Percentiles rank a stretch among this genome's conserved stretches.
Evolutionary conservation across 78 protist species (phyloP).

Genomic region (slime mould (Dictyostelium discoideum)): dicty_2.7 NC_007090.3:3399001-3399500

Average conservation of each 20-base stretch:
- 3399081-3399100: conserved; percentile 32
- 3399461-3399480: not conserved
- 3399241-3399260: conserved; percentile 27
- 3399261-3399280: conserved; percentile 1
- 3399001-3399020: not conserved
- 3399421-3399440: not conserved
- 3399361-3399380: conserved; percentile 59
- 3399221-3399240: conserved; percentile 18
- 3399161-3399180: conserved; percentile 60
- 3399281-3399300: conserved; percentile 33
- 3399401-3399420: not conserved
- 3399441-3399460: not conserved
- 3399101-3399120: conserved; percentile 48
- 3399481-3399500: not conserved
- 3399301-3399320: conserved; percentile 25
- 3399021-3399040: too few relatives aligned
- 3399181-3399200: conserved; percentile 32
- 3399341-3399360: conserved; percentile 33
- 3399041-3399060: not conserved
- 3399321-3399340: conserved; percentile 44
- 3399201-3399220: not conserved
- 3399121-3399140: conserved; percentile 25
- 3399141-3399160: conserved; percentile 19
- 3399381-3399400: conserved; percentile 24
- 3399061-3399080: not conserved